Evolutionary conservation across 2,329 filamentous ascomycete species (phyloP), one percentile per base, ranked within the genome.

Genomic region (Aspergillus sergii): DNA sequence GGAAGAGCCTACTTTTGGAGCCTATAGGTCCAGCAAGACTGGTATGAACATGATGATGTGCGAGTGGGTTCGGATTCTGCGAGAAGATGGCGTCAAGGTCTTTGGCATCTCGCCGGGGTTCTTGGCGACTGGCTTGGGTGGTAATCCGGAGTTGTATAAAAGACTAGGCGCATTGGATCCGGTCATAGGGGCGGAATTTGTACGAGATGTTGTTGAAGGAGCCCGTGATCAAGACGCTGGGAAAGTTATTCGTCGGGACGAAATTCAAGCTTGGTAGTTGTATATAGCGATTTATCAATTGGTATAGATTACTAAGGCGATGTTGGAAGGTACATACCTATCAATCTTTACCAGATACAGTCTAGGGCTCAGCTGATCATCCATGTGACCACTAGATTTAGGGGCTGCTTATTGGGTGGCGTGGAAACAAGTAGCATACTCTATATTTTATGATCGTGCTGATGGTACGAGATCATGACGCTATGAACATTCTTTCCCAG

Each of bases 11-110:
- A 61, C 14, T 56, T n/a, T 67, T 2, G 55, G 68, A 0, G 71
- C 73, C 2, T 84, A 84, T 63, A 77, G 81, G 3, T 72, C 71
- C 30, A 69, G 71, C 26, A 84, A 84, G 70, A 77, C 76, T 3
- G 81, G 78, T 0, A 67, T 84, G 60, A 84, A 84, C 64, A 84
- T 84, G 82, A 62, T 84, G 65, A 81, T 83, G 81, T 72, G 77
- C 7, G 79, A 83, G 62, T 84, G 79, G 79, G 23, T 14, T 10
- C 14, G 48, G 48, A 53, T 53, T 11, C n/a, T 53, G 26, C 21
- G 45, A 48, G 45, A 53, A 34, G 48, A 53, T 32, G 48, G 48
- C 10, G 48, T 32, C 11, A 51, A 32, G 26, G 14, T 51, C 21
- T 46, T 21, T 21, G 19, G 43, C n/a, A 23, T 46, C 43, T 46